Conservation (phyloP, 192 early-diverging fungal genomes). For the Allomyces arbusculus region DNA sequence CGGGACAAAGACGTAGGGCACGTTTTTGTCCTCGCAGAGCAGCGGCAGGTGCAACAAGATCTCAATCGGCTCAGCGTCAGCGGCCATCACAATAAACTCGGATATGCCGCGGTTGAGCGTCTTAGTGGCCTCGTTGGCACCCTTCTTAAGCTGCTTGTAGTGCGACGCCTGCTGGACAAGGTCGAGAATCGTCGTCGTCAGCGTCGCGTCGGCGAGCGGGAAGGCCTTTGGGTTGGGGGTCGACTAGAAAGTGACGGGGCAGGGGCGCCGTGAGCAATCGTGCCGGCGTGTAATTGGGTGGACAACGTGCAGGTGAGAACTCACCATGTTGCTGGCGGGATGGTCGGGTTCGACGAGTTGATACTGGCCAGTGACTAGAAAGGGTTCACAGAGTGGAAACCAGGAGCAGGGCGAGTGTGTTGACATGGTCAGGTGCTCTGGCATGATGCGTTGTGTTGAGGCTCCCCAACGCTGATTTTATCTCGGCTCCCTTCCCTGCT, state of each 20-base stretch:
- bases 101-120: constrained; percentile 95
- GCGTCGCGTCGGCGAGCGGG: constrained; percentile 72
- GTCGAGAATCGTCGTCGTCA: constrained; percentile 84
- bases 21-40: constrained; percentile 99
- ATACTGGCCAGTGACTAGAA: too few relatives aligned
- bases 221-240: constrained; percentile 48
- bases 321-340: too few relatives aligned
- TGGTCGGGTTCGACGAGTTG: too few relatives aligned
- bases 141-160: constrained; percentile 99
- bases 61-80: constrained; percentile 93
- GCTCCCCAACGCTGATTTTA: too few relatives aligned
- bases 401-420: too few relatives aligned
- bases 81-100: constrained; percentile 98
- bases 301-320: too few relatives aligned
- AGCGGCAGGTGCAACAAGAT: constrained; percentile 93
- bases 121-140: constrained; percentile 99
- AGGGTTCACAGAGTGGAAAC: too few relatives aligned
- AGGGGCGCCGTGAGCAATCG: too few relatives aligned
- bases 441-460: too few relatives aligned
- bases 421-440: too few relatives aligned
- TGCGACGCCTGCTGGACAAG: constrained; percentile 96
- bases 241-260: background rate
- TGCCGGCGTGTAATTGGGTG: too few relatives aligned
- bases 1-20: constrained; percentile 97
- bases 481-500: too few relatives aligned